These are phyloP conservation scores for Erigeron philadelphicus DNA, from an alignment of 140 eudicot genomes.

Conservation along the genomic window DNA sequence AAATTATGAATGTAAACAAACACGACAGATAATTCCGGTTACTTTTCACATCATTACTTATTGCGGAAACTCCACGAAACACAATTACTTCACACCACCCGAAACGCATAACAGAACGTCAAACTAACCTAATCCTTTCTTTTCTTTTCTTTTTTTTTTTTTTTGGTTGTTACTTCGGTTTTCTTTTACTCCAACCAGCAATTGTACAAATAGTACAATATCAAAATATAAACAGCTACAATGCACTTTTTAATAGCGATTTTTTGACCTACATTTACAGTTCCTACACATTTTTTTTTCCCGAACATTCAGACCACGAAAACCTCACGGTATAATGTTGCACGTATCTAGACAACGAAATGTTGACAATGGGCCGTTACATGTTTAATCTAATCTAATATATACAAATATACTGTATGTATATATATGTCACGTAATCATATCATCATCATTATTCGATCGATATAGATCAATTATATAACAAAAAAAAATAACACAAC, in stretches of 20 bases:
- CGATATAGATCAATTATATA: too few relatives aligned
- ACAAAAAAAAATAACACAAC: too few relatives aligned
- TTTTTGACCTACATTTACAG: conserved; percentile 20
- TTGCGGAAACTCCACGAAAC: conserved; percentile 33
- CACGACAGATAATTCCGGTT: conserved; percentile 6
- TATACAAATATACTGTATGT: conserved; percentile 14
- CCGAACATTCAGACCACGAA: too few relatives aligned
- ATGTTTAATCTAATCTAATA: background rate
- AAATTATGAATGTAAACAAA: conserved; percentile 18
- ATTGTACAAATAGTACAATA: too few relatives aligned
- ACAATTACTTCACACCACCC: conserved; percentile 27
- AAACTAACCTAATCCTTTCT: background rate
- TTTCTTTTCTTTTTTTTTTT: background rate
- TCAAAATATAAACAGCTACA: too few relatives aligned
- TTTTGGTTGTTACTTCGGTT: background rate
- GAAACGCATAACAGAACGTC: conserved; percentile 7
- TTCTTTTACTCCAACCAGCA: too few relatives aligned
- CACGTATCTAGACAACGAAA: too few relatives aligned
- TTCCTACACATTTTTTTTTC: conserved; percentile 3
- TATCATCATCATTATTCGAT: too few relatives aligned
- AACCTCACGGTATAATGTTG: too few relatives aligned
- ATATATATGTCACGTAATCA: too few relatives aligned
- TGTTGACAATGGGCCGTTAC: too few relatives aligned
- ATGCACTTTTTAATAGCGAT: background rate
- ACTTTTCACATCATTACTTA: background rate